Evolutionary conservation across 257 asterid genomes (phyloP).

Genomic region (Solanum lignicaule): DNA sequence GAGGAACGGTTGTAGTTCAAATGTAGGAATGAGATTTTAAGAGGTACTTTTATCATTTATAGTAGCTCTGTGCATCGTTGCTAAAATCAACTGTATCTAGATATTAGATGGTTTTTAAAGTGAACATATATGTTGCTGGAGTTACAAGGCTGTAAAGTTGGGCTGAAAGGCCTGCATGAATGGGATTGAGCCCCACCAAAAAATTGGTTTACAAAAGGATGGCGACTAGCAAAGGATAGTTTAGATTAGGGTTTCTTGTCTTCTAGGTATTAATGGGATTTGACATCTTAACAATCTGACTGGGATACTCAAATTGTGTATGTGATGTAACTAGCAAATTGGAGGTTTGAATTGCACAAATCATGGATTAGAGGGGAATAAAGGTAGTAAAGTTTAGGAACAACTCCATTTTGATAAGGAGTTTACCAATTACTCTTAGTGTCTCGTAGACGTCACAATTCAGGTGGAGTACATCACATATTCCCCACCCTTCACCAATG

Average conservation of each 20-base stretch:
- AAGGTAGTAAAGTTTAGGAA: neutral
- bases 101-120: neutral
- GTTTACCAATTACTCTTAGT: neutral
- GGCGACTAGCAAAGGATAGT: neutral
- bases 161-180: neutral
- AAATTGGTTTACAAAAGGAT: neutral
- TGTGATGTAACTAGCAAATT: neutral
- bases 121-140: neutral
- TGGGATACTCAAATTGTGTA: neutral
- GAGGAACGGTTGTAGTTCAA: neutral
- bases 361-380: neutral
- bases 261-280: neutral
- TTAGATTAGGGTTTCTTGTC: neutral
- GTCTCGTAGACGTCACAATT: neutral
- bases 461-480: neutral
- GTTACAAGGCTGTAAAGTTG: neutral
- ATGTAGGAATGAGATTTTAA: neutral
- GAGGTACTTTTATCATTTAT: neutral
- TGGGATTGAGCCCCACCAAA: neutral
- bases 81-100: neutral
- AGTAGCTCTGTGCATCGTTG: neutral
- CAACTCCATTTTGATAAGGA: neutral
- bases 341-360: neutral
- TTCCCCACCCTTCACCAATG: neutral
- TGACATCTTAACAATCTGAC: neutral